phyloP scores from a whole-genome alignment of 352 stramenopile genomes.

The Pythium dissotocum region DNA sequence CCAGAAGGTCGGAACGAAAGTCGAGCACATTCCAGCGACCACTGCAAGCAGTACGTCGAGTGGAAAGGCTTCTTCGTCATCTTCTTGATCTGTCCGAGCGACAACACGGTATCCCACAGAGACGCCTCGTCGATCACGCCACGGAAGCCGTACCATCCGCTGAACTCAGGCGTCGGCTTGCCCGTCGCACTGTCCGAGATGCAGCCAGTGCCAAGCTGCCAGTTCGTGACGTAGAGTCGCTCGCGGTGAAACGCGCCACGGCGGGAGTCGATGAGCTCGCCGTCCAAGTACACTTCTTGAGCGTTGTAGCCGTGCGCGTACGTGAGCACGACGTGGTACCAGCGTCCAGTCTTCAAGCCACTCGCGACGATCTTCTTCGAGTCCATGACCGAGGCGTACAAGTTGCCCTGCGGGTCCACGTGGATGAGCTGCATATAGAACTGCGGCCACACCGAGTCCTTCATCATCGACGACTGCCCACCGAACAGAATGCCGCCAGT shows the following conservation, averaged over 20 bases:
- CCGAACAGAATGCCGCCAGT: conserved; percentile 7
- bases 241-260: not conserved
- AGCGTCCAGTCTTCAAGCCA: not conserved
- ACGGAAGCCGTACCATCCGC: not conserved
- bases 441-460: not conserved
- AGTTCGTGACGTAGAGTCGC: not conserved
- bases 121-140: not conserved
- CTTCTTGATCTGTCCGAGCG: not conserved
- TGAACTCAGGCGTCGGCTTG: too few species aligned
- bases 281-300: conserved; percentile 4
- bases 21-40: too few species aligned
- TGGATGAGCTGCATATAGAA: conserved; percentile 10
- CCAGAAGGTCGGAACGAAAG: too few species aligned
- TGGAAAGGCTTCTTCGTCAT: too few species aligned
- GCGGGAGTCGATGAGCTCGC: not conserved
- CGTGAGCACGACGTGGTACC: conserved; percentile 6
- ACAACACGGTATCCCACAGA: not conserved
- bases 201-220: not conserved
- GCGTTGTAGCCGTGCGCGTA: not conserved
- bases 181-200: not conserved
- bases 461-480: not conserved
- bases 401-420: conserved; percentile 12
- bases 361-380: not conserved
- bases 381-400: conserved; percentile 19
- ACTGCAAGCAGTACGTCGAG: too few species aligned